phyloP scores from a whole-genome alignment of 768 basidiomycete genomes.

The Lepiota venenata region DNA sequence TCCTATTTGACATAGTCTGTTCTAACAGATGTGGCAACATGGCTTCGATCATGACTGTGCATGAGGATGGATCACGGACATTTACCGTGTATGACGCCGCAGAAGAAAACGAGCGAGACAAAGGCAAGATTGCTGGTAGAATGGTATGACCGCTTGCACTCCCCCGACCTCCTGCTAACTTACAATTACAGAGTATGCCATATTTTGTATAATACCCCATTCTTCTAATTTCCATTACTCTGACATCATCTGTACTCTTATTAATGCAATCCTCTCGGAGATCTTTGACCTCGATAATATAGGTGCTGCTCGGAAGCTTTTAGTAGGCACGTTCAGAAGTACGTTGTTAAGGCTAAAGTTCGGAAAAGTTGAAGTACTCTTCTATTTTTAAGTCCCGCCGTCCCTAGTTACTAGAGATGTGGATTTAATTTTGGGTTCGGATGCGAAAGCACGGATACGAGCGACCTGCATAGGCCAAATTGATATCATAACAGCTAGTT shows the following conservation, averaged over 20 bases:
- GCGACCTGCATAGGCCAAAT: no score
- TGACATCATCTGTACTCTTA: not conserved
- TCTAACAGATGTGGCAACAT: conserved; percentile 54
- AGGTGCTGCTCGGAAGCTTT: no score
- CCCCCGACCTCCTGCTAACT: not conserved
- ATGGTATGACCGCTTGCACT: conserved; percentile 45
- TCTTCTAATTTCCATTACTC: not conserved
- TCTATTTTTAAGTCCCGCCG: no score
- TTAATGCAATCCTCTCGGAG: no score
- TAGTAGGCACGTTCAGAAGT: no score
- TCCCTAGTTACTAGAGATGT: no score
- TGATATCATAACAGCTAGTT: no score
- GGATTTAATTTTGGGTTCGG: no score
- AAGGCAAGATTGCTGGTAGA: conserved; percentile 62
- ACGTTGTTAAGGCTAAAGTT: no score
- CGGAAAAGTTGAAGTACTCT: no score
- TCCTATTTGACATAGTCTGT: not conserved
- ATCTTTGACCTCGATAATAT: no score
- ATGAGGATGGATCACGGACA: conserved; percentile 57
- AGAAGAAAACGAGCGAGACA: conserved; percentile 84
- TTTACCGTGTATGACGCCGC: conserved; percentile 90
- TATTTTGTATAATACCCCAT: conserved; percentile 25
- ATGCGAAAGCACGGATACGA: no score
- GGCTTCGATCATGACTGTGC: conserved; percentile 86
- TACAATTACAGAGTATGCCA: conserved; percentile 40